Base-by-base conservation (phyloP, 2,329 filamentous ascomycete genomes). In the Colletotrichum lindemuthianum region DNA sequence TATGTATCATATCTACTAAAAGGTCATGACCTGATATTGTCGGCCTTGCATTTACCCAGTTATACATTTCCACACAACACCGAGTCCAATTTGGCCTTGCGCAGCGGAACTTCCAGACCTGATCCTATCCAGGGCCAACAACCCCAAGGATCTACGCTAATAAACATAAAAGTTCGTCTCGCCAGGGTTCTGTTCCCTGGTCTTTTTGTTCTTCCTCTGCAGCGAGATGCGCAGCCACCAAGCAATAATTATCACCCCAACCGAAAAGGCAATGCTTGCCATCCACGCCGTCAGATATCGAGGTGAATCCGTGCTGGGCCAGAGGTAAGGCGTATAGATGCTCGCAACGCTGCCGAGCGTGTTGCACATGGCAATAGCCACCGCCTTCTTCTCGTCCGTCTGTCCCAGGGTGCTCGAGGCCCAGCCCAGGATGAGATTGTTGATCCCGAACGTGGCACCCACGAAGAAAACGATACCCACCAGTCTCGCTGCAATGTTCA, bases 301-400 rank as follows among this genome's bases (percentile, higher is more conserved):
- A 8, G 71, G 72, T 2, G 43, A 65, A 47, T 69, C 64, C 13
- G 48, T 65, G n/a, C 73, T 70, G 2, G 77, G 76, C 76, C 77
- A 80, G 10, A 81, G 69, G 59, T 80, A 78, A 36, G 76, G 75
- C n/a, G 75, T 78, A 72, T 76, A 79, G 13, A 79, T 73, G 60
- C 75, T 76, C 3, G 72, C 72, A 6, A 72, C 70, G 53, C 77
- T 78, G 16, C 73, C 74, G 9, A 78, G 69, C 0, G 75, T 75
- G 37, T 76, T 79, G 13, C 76, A 54, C n/a, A 81, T 78, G 9
- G 78, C 78, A 7, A 83, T 72, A 1, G 78, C 73, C 4, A 76
- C 76, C 0, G 80, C 79, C 63, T 80, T 82, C 70, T 82, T 82
- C 69, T 83, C 81, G 4, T 78, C 75, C 0, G 79, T 81, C 66